Evolutionary conservation across 2,329 filamentous ascomycete genomes (phyloP), one percentile per base, ranked within the genome.

Genomic region (Coniochaeta sp.): DNA sequence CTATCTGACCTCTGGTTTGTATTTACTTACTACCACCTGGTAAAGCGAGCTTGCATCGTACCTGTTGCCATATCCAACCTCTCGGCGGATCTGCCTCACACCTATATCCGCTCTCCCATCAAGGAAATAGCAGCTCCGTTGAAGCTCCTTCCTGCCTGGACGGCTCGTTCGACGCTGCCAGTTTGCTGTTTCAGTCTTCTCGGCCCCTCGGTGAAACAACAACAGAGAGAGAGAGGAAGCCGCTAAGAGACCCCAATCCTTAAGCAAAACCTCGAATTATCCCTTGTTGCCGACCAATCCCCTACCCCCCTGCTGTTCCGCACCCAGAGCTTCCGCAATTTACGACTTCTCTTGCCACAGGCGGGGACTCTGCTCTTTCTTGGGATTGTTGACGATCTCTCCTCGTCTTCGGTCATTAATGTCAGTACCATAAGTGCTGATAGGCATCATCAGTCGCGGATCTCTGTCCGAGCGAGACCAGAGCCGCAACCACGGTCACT

Each of bases 141-240:
- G 16, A 22, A 22, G 17, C 30, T n/a, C 14, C 14, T 30, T 52
- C 47, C 12, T 52, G 47, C 47, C 26, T 52, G 24, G 12, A 52
- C 47, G 47, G 47, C 47, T 52, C 24, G 24, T 30, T 52, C 24
- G 26, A 52, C 47, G 17, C 47, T 52, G 22, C 14, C 12, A 28
- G 22, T 28, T 52, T 52, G 16, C 47, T 24, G 47, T 52, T 52
- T 52, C 47, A 52, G 47, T 52, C 47, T 52, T 52, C 14, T 52
- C 47, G 47, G 47, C 47, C 47, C 47, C 47, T 52, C 47, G 47
- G 47, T 52, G 47, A 52, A 52, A 52, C 47, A 28, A 52, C 47
- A 17, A 28, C 47, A 47, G 9, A 52, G 22, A 52, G 47, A 47
- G 9, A 52, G 22, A 52, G 47, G 47, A 52, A 52, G 47, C 47